Percentiles rank a stretch among this genome's conserved stretches.
Evolutionary conservation across 225 moss, liverwort and hornwort species (phyloP).

Genomic region (Physcomitrium patens): DNA sequence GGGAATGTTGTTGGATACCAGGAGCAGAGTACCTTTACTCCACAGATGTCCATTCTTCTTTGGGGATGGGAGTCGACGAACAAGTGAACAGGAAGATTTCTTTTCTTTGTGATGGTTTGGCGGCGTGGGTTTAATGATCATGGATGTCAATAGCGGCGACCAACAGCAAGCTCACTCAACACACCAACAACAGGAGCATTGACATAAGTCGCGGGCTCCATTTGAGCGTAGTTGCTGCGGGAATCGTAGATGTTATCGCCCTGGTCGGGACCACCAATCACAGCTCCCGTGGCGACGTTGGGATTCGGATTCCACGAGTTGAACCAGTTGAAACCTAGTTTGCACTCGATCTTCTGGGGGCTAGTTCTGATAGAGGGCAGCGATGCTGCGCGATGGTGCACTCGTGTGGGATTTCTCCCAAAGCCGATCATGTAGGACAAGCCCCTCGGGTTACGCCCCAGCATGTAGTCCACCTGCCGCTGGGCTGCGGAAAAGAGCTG

Average conservation of each 20-base stretch:
- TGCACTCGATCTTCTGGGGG: background rate
- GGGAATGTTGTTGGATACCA: too few relatives aligned
- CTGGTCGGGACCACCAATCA: constrained; percentile 18
- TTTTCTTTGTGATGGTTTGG: too few relatives aligned
- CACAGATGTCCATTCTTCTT: too few relatives aligned
- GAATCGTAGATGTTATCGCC: background rate
- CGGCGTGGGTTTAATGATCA: too few relatives aligned
- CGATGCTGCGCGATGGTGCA: constrained; percentile 54
- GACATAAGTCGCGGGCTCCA: constrained; percentile 19
- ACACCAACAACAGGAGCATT: constrained; percentile 14
- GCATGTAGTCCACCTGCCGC: constrained; percentile 17
- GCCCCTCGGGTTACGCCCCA: constrained; percentile 59
- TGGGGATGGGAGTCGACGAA: too few relatives aligned
- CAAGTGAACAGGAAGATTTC: too few relatives aligned
- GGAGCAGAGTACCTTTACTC: too few relatives aligned
- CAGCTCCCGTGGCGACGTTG: background rate
- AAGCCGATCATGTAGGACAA: background rate
- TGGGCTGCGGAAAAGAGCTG: constrained; percentile 22
- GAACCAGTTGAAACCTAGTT: background rate
- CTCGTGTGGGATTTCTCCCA: background rate
- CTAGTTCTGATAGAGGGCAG: background rate
- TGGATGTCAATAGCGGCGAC: background rate
- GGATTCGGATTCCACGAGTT: background rate
- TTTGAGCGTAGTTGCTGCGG: constrained; percentile 9
- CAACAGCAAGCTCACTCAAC: background rate